Percentiles rank a stretch among this genome's conserved stretches.
These are phyloP conservation scores for Aschersonia sp. DNA, from an alignment of 2,329 filamentous ascomycete genomes.

Conservation along the genomic window DNA sequence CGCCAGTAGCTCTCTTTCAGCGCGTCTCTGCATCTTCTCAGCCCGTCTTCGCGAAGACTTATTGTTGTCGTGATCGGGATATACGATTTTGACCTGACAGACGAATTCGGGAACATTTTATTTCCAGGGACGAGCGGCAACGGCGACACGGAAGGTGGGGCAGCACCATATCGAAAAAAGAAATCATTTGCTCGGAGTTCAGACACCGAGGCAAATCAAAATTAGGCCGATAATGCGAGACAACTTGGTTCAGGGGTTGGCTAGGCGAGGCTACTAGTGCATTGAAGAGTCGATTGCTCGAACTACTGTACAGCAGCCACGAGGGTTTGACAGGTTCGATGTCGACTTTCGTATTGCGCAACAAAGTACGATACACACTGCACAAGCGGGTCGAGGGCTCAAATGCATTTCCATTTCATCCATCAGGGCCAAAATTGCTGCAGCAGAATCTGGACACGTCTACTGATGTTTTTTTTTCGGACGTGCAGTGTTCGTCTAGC, in stretches of 20 bases:
- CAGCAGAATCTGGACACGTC: no score
- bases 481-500: no score
- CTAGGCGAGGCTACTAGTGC: not conserved
- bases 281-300: not conserved
- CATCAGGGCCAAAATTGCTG: no score
- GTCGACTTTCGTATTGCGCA: no score
- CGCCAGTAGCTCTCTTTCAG: no score
- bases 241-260: not conserved
- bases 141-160: not conserved
- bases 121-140: not conserved
- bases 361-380: no score
- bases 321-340: no score
- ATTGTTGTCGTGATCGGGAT: not conserved
- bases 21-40: no score
- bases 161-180: not conserved
- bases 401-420: no score
- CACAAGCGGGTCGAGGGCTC: no score
- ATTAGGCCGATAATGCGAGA: not conserved
- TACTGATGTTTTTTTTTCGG: no score
- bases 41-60: not conserved
- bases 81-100: not conserved
- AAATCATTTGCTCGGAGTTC: slow-evolving; percentile 1
- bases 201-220: not conserved
- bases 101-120: not conserved
- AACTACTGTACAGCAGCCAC: not conserved